Percentiles rank a stretch among this genome's conserved stretches.
phyloP scores from a whole-genome alignment of 192 early-diverging fungal species.

The Coemansia sp. region DNA sequence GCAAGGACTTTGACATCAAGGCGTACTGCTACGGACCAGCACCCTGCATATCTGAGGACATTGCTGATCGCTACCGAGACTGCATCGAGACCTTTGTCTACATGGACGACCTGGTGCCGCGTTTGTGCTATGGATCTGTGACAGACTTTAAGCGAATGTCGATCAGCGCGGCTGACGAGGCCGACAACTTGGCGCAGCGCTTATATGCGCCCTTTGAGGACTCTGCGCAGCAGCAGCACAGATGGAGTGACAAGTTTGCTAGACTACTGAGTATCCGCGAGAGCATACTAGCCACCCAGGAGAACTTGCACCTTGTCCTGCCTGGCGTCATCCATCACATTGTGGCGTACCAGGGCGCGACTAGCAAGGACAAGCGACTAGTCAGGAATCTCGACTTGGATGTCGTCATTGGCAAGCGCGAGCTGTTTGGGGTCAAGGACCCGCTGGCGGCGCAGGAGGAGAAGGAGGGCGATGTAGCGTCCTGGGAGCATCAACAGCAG shows the following conservation, averaged over 20 bases:
- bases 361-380: constrained; percentile 17
- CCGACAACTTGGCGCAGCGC: constrained; percentile 52
- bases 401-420: constrained; percentile 36
- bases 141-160: constrained; percentile 62
- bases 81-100: constrained; percentile 64
- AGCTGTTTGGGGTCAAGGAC: constrained; percentile 29
- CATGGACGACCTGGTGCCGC: constrained; percentile 62
- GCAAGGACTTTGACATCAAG: constrained; percentile 27
- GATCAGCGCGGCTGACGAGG: constrained; percentile 56
- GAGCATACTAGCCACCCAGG: constrained; percentile 28
- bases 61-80: constrained; percentile 57
- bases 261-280: constrained; percentile 39
- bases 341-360: constrained; percentile 26
- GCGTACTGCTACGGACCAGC: constrained; percentile 60
- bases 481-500: constrained; percentile 1
- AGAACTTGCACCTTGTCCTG: constrained; percentile 48
- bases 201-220: constrained; percentile 49
- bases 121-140: constrained; percentile 66
- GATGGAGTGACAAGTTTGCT: constrained; percentile 44
- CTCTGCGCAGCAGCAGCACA: constrained; percentile 35
- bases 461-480: not conserved
- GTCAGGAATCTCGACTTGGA: constrained; percentile 26
- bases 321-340: constrained; percentile 51
- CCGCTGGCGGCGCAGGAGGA: not conserved
- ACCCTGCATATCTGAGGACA: constrained; percentile 54